A percentile compares a stretch with the other conserved stretches of the same genome.
Conservation (phyloP, 2,329 filamentous ascomycete species). For the Pezicula radicicola region DNA sequence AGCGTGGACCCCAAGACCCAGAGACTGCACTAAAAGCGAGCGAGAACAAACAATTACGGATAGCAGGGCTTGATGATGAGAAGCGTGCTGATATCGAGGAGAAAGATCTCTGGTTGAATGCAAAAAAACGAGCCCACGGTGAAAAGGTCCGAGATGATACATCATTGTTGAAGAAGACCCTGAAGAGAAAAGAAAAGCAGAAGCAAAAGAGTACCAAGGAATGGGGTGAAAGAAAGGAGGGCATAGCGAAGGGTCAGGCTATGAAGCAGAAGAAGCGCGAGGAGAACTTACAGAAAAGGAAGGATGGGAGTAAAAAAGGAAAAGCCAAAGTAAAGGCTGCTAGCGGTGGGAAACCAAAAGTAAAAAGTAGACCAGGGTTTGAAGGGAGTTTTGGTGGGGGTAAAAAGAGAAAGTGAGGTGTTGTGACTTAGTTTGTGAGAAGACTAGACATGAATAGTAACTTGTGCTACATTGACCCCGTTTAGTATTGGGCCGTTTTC, state of each 20-base stretch:
- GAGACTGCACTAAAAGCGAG: constrained; percentile 83
- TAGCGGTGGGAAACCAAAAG: constrained; percentile 41
- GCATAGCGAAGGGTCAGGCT: constrained; percentile 72
- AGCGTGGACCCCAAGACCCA: constrained; percentile 80
- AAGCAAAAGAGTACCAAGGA: constrained; percentile 93
- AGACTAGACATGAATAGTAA: not conserved
- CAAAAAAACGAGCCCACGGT: constrained; percentile 83
- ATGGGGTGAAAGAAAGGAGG: constrained; percentile 72
- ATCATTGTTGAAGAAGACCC: constrained; percentile 82
- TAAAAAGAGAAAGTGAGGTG: constrained; percentile 17
- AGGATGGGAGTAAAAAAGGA: constrained; percentile 65
- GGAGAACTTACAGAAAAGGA: constrained; percentile 71
- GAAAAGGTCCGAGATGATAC: constrained; percentile 88
- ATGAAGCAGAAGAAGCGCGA: constrained; percentile 80
- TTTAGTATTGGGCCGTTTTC: too few species aligned
- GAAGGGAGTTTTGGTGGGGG: constrained; percentile 46
- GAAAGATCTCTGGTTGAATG: constrained; percentile 92
- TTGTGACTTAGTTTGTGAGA: not conserved
- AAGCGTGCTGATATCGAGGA: constrained; percentile 86
- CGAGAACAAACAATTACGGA: constrained; percentile 80
- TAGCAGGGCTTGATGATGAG: constrained; percentile 70
- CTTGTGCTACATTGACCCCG: not conserved
- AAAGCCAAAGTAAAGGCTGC: constrained; percentile 52
- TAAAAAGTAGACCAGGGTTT: constrained; percentile 51
- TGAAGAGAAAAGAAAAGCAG: constrained; percentile 85